Percentiles rank a stretch among this genome's conserved stretches.
Evolutionary conservation across 805 yeast genomes (phyloP).

Genomic region (Kodamaea nitidulidarum): DNA sequence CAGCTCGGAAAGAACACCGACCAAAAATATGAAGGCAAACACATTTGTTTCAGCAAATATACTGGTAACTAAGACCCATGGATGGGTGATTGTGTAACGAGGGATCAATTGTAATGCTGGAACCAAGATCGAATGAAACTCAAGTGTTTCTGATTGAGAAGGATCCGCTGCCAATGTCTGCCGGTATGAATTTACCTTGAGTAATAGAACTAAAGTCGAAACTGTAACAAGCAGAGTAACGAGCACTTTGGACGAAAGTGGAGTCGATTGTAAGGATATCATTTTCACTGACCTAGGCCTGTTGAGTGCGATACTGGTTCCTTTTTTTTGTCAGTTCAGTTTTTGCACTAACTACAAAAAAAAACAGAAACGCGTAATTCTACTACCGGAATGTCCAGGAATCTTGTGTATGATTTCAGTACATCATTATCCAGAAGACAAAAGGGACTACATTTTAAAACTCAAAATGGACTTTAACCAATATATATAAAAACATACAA

Average conservation of each 20-base stretch:
- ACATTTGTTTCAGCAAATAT: conserved; percentile 60
- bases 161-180: conserved; percentile 13
- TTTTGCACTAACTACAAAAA: too few species aligned
- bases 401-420: too few species aligned
- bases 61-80: conserved; percentile 62
- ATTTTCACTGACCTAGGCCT: background rate
- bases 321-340: background rate
- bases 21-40: conserved; percentile 41
- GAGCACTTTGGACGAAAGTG: conserved; percentile 42
- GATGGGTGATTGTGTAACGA: conserved; percentile 46
- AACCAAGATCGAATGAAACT: conserved; percentile 41
- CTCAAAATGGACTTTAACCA: conserved; percentile 3
- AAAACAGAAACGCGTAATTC: too few species aligned
- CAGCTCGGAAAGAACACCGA: conserved; percentile 34
- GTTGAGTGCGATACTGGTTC: background rate
- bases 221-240: conserved; percentile 36
- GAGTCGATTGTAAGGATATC: background rate
- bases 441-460: background rate
- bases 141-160: conserved; percentile 9
- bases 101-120: conserved; percentile 68
- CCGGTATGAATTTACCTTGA: conserved; percentile 36
- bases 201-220: conserved; percentile 38
- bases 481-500: conserved; percentile 8
- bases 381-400: too few species aligned
- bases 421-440: too few species aligned